These are phyloP conservation scores for Populus hybrid DNA, from an alignment of 441 rosid species.

Conservation along the genomic window DNA sequence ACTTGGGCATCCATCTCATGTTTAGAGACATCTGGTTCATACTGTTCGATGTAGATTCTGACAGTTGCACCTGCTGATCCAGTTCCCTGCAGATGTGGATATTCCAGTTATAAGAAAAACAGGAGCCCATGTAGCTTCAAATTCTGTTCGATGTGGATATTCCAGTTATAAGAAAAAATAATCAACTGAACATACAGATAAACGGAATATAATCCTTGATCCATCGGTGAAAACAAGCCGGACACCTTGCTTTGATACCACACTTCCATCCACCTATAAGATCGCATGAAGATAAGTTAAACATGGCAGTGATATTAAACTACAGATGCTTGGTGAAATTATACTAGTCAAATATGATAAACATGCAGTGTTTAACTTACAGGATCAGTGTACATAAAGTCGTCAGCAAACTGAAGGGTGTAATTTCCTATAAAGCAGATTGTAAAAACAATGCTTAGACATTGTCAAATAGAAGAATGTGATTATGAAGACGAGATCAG, in stretches of 20 bases:
- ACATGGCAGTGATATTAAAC: background rate
- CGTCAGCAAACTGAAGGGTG: constrained; percentile 75
- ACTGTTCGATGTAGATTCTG: constrained; percentile 80
- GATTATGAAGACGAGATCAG: constrained; percentile 4
- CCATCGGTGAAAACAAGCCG: constrained; percentile 88
- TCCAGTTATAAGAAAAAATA: background rate
- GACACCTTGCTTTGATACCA: constrained; percentile 86
- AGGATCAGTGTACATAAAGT: constrained; percentile 88
- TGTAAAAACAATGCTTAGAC: constrained; percentile 13
- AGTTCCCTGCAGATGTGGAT: constrained; percentile 57
- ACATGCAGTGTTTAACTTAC: constrained; percentile 44
- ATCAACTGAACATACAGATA: constrained; percentile 53
- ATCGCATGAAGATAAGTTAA: constrained; percentile 10
- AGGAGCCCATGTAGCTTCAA: constrained; percentile 1
- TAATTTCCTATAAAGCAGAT: constrained; percentile 55
- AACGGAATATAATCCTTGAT: constrained; percentile 79
- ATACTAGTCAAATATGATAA: constrained; percentile 1
- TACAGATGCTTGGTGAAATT: constrained; percentile 2
- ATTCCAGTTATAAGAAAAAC: background rate
- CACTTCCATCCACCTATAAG: constrained; percentile 88
- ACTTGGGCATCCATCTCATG: constrained; percentile 88
- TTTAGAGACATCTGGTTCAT: constrained; percentile 73
- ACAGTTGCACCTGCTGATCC: constrained; percentile 96
- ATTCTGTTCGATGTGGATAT: background rate
- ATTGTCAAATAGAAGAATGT: background rate